Percentiles rank a stretch among this genome's conserved stretches.
phyloP scores from a whole-genome alignment of 495 filamentous ascomycete genomes.

The Neurospora tetrasperma region DNA sequence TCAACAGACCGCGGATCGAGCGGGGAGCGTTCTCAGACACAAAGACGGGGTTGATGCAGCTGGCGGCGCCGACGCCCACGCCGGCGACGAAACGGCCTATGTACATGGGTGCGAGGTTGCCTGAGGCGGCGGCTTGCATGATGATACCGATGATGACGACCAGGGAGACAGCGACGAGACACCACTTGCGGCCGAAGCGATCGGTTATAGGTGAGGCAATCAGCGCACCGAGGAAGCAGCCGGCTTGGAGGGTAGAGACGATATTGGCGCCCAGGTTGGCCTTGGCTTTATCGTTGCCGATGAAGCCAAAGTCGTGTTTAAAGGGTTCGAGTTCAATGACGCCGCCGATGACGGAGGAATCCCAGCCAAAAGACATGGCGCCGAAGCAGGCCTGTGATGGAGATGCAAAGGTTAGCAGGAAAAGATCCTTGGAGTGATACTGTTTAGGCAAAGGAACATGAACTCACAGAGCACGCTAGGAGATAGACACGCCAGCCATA shows the following conservation, averaged over 20 bases:
- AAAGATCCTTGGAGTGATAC: conserved; percentile 1
- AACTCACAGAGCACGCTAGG: conserved; percentile 55
- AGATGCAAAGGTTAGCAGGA: conserved; percentile 1
- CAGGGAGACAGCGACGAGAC: conserved; percentile 45
- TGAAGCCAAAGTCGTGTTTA: conserved; percentile 32
- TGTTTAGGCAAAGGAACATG: not conserved
- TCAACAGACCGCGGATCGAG: conserved; percentile 44
- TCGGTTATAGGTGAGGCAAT: conserved; percentile 28
- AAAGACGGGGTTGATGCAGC: conserved; percentile 50
- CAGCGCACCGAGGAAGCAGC: conserved; percentile 39
- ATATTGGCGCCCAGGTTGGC: conserved; percentile 36
- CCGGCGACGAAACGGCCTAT: conserved; percentile 53
- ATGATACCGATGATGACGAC: conserved; percentile 46
- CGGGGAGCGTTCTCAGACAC: conserved; percentile 45
- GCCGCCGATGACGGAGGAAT: conserved; percentile 56
- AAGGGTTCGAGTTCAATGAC: conserved; percentile 44
- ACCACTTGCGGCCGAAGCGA: conserved; percentile 41
- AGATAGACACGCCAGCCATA: conserved; percentile 69
- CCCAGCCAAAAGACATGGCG: conserved; percentile 63
- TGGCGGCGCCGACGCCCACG: conserved; percentile 49
- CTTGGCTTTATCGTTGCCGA: conserved; percentile 15
- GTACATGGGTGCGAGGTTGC: conserved; percentile 46
- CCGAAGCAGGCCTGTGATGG: conserved; percentile 55
- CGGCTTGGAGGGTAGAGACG: conserved; percentile 46
- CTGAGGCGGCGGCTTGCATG: conserved; percentile 42